Conservation (phyloP, 2,329 filamentous ascomycete species). For the Cladophialophora yegresii region DNA sequence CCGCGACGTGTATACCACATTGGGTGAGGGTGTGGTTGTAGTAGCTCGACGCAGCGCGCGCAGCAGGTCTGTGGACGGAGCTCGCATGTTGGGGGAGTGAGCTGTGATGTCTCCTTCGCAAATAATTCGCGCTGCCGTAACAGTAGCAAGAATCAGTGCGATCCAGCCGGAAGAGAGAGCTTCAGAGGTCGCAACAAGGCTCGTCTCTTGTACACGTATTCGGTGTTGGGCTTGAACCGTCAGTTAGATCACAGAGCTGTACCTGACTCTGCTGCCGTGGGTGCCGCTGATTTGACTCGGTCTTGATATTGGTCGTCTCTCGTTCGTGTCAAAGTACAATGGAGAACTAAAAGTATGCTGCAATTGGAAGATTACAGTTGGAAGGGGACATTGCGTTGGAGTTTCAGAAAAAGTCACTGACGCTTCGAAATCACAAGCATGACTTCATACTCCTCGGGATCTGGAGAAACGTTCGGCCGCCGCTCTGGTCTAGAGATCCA, state of each 20-base stretch:
- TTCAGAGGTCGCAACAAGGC: neutral
- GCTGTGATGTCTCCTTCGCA: neutral
- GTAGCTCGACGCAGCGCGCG: constrained; percentile 44
- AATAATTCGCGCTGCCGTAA: neutral
- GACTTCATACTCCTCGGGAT: constrained; percentile 3
- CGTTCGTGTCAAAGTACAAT: neutral
- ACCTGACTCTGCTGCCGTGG: neutral
- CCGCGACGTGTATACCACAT: neutral
- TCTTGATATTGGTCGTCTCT: neutral
- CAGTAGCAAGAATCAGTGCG: neutral
- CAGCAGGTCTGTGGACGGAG: constrained; percentile 48
- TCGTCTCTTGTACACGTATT: neutral
- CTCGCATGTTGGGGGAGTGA: constrained; percentile 19
- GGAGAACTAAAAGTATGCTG: neutral
- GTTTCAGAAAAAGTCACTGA: constrained; percentile 1
- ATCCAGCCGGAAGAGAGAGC: neutral
- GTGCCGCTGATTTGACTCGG: neutral
- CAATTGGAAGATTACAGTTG: neutral
- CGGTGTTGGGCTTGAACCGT: neutral
- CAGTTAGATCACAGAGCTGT: neutral
- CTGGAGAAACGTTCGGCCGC: neutral
- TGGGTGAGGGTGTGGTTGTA: neutral
- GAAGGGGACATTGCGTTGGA: neutral
- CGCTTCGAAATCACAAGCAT: neutral
- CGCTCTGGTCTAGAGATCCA: neutral